Evolutionary conservation across 2,329 filamentous ascomycete species (phyloP), one percentile per base, ranked within the genome.

Genomic region (Phialophora tarda): DNA sequence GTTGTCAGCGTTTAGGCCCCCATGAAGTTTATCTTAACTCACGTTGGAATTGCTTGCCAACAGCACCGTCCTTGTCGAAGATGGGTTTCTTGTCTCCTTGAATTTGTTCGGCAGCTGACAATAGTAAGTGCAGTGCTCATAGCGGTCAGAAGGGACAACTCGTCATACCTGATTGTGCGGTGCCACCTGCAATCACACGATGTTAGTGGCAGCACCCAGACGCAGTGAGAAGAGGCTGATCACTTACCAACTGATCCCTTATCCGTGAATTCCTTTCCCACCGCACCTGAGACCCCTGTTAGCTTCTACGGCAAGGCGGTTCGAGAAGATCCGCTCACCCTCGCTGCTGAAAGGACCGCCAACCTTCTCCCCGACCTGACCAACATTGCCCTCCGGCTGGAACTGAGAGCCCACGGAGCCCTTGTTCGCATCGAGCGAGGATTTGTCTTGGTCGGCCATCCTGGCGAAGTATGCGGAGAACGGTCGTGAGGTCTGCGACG

Each of bases 401-500:
- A 72, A 72, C 17, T 64, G 53, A 21, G 58, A 62, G 61, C 70
- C 70, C 6, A 72, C 63, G 14, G 64, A 64, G 57, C 70, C 70
- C 26, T 72, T 64, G 55, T 64, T 57, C 51, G 65, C 68, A 44
- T 72, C 70, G 59, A 72, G 69, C 11, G 57, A 32, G 12, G 63
- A 66, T 47, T 68, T 69, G 30, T 68, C 58, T 44, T 62, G 47
- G 54, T 72, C 70, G 30, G 66, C 59, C 70, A 72, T 72, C 67
- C 57, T 65, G 66, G 38, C 26, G 50, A 48, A 21, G 48, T 30
- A 63, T 10, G 62, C 32, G 17, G 67, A 66, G 28, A 67, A 62
- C n/a, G 60, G 56, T 64, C 67, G 56, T 26, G 38, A 63, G 24
- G 58, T 60, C 50, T 64, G 62, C 41, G 55, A 51, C 8, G 57